A percentile compares a stretch with the other conserved stretches of the same genome.
Evolutionary conservation across 2,329 filamentous ascomycete species (phyloP).

Genomic region (Hymenoscyphus repandus): DNA sequence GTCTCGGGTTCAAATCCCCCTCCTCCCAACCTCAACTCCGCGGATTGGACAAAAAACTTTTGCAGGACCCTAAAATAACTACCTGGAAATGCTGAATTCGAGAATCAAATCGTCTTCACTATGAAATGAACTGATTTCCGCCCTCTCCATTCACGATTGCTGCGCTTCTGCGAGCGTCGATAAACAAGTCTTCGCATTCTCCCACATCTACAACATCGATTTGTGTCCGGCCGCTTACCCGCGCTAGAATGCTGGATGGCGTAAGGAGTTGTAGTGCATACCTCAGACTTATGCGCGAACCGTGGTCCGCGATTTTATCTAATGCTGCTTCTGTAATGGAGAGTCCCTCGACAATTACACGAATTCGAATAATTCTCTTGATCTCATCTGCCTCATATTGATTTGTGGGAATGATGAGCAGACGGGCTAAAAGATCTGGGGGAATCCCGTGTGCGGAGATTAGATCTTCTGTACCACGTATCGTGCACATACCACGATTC

Average conservation of each 20-base stretch:
- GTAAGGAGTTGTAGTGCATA: slow-evolving; percentile 86
- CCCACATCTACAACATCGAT: slow-evolving; percentile 73
- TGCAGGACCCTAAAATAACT: slow-evolving; percentile 8
- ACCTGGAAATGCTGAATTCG: not conserved
- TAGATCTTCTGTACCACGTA: slow-evolving; percentile 79
- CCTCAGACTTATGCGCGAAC: slow-evolving; percentile 81
- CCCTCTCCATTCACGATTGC: slow-evolving; percentile 59
- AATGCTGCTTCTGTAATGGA: slow-evolving; percentile 76
- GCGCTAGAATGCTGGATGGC: slow-evolving; percentile 69
- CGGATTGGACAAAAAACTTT: slow-evolving; percentile 8
- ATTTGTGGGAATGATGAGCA: slow-evolving; percentile 93
- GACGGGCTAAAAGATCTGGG: slow-evolving; percentile 83
- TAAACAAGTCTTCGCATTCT: slow-evolving; percentile 79
- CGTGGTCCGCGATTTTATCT: slow-evolving; percentile 80
- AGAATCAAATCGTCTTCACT: slow-evolving; percentile 8
- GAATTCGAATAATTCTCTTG: slow-evolving; percentile 81
- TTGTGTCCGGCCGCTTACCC: slow-evolving; percentile 71
- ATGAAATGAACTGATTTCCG: slow-evolving; percentile 51
- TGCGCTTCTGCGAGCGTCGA: slow-evolving; percentile 76
- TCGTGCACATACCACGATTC: slow-evolving; percentile 89
- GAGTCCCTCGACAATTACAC: slow-evolving; percentile 76
- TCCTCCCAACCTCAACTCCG: slow-evolving; percentile 8
- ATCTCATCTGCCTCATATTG: slow-evolving; percentile 87
- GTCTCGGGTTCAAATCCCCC: slow-evolving; percentile 9
- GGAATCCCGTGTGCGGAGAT: slow-evolving; percentile 90